phyloP scores from a whole-genome alignment of 2,329 filamentous ascomycete genomes.

The Magnaporthiopsis incrustans region DNA sequence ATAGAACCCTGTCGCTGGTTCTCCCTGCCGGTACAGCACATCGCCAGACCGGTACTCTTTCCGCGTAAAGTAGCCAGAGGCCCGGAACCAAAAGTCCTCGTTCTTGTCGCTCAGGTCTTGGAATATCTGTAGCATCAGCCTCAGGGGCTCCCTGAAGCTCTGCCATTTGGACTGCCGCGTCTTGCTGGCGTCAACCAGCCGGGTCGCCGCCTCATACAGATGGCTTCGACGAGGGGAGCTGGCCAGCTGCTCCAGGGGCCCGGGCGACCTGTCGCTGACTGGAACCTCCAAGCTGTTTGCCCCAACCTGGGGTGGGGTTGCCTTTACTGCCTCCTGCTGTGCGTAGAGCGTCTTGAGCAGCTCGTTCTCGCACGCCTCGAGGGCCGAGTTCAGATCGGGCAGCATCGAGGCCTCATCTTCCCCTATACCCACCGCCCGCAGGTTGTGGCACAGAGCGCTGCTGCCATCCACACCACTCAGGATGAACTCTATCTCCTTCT shows the following conservation, averaged over 20 bases:
- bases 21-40: conserved; percentile 69
- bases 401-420: conserved; percentile 73
- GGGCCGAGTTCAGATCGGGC: conserved; percentile 81
- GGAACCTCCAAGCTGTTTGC: conserved; percentile 40
- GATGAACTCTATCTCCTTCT: conserved; percentile 70
- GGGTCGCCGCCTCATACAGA: conserved; percentile 69
- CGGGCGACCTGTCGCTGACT: conserved; percentile 14
- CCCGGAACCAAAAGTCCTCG: conserved; percentile 92
- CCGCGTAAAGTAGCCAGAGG: conserved; percentile 65
- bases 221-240: conserved; percentile 76
- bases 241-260: conserved; percentile 38
- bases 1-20: conserved; percentile 77
- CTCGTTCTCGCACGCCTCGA: conserved; percentile 94
- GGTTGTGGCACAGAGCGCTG: conserved; percentile 65
- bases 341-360: conserved; percentile 74
- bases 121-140: conserved; percentile 92
- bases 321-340: conserved; percentile 47
- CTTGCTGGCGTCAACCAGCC: conserved; percentile 57
- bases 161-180: conserved; percentile 63
- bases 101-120: conserved; percentile 77
- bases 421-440: conserved; percentile 77
- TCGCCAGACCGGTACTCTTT: conserved; percentile 61
- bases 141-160: conserved; percentile 81
- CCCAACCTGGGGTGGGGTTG: background rate
- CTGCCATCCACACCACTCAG: conserved; percentile 75